Evolutionary conservation across 495 filamentous ascomycete genomes (phyloP), one percentile per base, ranked within the genome.

Genomic region (Parathielavia hyrcaniae): DNA sequence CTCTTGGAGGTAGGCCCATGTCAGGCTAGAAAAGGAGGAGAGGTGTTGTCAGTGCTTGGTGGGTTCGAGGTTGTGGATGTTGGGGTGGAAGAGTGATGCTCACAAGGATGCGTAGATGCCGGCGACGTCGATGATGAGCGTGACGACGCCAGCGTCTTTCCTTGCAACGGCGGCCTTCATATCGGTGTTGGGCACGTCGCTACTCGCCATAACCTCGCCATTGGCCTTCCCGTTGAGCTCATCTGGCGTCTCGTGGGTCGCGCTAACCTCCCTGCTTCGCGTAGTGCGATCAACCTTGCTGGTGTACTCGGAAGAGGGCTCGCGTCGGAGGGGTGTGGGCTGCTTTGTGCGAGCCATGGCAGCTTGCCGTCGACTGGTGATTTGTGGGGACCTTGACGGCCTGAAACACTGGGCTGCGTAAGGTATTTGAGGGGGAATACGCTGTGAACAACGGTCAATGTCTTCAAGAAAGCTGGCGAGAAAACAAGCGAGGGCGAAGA

Each of bases 71-170:
- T 39, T 11, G 34, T 34, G 50, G 22, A 17, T 43, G n/a, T 36
- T 19, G 38, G 40, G 10, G 5, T 40, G 43, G 6, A 30, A 30
- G 26, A n/a, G n/a, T n/a, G 16, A 9, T 8, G 35, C 86, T 66
- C 83, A 97, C 93, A 98, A 98, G 43, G 90, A 92, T 38, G 83
- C 88, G 68, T 97, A 98, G 60, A 98, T 98, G 49, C 93, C 93
- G 20, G 85, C 86, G 22, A 96, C 88, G 65, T 91, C 95, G 56
- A 95, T 82, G 45, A 89, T 70, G 50, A 98, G 83, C 67, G 95
- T 86, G 68, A 83, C 71, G 44, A 88, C 64, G 38, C 79, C 79
- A 19, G 77, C 74, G 9, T 81, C 76, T 62, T 76, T 71, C 63
- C 70, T 75, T 36, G 62, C 46, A 6, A 59, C 36, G 22, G 62